Conservation (phyloP, 2,329 filamentous ascomycete species). For the Alternaria novae-zelandiae region DNA sequence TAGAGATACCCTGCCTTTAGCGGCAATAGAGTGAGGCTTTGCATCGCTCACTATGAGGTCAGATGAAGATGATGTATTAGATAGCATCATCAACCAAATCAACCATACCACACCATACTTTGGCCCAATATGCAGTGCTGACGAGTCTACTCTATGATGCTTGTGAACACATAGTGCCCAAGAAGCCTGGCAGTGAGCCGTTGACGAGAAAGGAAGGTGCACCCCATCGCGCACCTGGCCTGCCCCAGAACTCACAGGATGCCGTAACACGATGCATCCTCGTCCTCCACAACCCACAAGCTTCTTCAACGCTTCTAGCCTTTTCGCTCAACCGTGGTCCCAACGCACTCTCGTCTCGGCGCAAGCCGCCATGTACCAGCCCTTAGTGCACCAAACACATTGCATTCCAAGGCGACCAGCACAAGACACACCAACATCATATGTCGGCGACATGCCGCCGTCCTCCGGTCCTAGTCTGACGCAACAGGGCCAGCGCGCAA, state of each 20-base stretch:
- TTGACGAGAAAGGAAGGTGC: constrained; percentile 6
- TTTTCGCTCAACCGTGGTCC: not conserved
- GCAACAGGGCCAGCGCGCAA: constrained; percentile 2
- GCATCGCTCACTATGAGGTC: constrained; percentile 32
- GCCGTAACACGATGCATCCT: constrained; percentile 5
- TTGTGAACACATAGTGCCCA: not conserved
- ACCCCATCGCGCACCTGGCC: not conserved
- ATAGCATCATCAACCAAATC: constrained; percentile 4
- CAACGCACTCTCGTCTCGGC: constrained; percentile 10
- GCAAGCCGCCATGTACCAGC: constrained; percentile 12
- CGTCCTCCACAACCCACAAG: not conserved
- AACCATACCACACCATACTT: not conserved
- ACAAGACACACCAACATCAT: constrained; percentile 6
- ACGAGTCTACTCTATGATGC: not conserved
- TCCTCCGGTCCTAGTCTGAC: constrained; percentile 4
- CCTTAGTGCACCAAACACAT: constrained; percentile 4
- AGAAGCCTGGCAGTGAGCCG: not conserved
- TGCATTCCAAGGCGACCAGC: not conserved
- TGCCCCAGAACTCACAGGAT: not conserved
- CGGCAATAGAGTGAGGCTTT: constrained; percentile 22
- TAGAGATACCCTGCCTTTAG: constrained; percentile 40
- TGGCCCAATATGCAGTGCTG: not conserved
- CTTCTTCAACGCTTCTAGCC: constrained; percentile 18
- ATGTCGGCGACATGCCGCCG: constrained; percentile 10
- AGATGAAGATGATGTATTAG: constrained; percentile 22